These are phyloP conservation scores for Metarhizium rileyi DNA, from an alignment of 2,329 filamentous ascomycete species.

Conservation along the genomic window DNA sequence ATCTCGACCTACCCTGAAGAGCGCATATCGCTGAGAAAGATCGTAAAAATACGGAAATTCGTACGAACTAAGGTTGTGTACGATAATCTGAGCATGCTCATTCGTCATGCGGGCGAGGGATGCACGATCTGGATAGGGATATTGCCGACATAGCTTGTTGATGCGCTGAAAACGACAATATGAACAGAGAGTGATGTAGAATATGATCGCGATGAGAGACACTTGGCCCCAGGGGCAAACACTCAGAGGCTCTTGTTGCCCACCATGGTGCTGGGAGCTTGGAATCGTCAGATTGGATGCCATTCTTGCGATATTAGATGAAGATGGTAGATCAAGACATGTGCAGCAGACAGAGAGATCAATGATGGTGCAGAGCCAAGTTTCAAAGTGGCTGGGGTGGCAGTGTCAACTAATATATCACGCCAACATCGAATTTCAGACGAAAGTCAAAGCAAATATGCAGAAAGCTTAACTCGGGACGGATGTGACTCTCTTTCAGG, in stretches of 20 bases:
- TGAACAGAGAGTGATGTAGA: slow-evolving; percentile 26
- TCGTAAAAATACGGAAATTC: slow-evolving; percentile 31
- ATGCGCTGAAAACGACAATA: slow-evolving; percentile 26
- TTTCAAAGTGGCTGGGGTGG: too few relatives aligned
- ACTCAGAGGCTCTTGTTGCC: neutral
- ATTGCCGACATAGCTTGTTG: slow-evolving; percentile 17
- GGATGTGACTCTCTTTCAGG: too few relatives aligned
- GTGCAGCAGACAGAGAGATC: too few relatives aligned
- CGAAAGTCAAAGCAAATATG: too few relatives aligned
- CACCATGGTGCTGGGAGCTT: neutral
- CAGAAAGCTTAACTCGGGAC: too few relatives aligned
- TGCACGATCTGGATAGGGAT: slow-evolving; percentile 23
- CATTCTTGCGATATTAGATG: neutral
- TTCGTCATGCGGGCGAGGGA: slow-evolving; percentile 32
- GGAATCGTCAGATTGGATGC: neutral
- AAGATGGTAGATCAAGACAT: neutral
- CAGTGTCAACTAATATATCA: too few relatives aligned
- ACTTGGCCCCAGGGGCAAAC: neutral
- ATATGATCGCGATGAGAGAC: slow-evolving; percentile 12
- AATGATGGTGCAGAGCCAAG: too few relatives aligned
- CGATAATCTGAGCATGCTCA: slow-evolving; percentile 34
- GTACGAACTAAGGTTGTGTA: slow-evolving; percentile 21
- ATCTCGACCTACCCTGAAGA: slow-evolving; percentile 25
- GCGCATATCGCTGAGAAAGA: slow-evolving; percentile 26
- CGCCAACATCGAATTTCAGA: too few relatives aligned